Base-by-base conservation (phyloP, 2,329 filamentous ascomycete species). In the Byssochlamys sp. region DNA sequence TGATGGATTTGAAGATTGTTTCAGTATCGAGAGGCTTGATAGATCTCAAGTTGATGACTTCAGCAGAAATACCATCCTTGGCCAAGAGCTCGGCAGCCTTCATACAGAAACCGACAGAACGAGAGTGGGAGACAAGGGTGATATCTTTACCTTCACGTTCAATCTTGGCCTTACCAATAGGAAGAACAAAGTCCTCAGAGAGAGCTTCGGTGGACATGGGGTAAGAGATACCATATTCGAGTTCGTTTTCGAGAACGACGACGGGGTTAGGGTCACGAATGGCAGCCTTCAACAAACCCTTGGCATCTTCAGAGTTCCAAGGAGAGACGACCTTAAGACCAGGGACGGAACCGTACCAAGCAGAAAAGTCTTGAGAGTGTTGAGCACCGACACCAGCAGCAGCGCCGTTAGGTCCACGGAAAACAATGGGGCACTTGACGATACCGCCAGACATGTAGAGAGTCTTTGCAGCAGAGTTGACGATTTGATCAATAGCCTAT, bases 381-480 rank as follows among this genome's bases (percentile, higher is more conserved):
- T 99, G 94, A 60, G 94, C 94, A 63, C 80, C 94, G 69, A 99
- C 94, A 83, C 94, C 94, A 60, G 92, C 74, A 61, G 94, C 94
- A 77, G 99, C 99, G 70, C 94, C 94, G 80, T 99, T 99, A 78
- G 94, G 94, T 56, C 94, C 94, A 74, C 94, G 91, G 88, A 99
- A 99, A 67, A 94, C 97, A 78, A 99, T 92, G 82, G 69, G 94
- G 94, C 80, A n/a, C n/a, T n/a, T 99, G 94, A n/a, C n/a, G 76
- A 96, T 97, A 76, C 94, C 94, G 70, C 94, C 94, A 63, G 94
- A 97, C 94, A 99, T 99, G 83, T 99, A 99, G 73, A 97, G 92
- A 58, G 94, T 99, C 84, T 99, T 99, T 72, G 91, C 94, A 67
- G 82, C 94, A 54, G 92, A 97, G 86, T 99, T 99, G 85, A 99